Evolutionary conservation across 129 eudicot genomes (phyloP), one percentile per base, ranked within the genome.

Genomic region (Artemisia annua): DNA sequence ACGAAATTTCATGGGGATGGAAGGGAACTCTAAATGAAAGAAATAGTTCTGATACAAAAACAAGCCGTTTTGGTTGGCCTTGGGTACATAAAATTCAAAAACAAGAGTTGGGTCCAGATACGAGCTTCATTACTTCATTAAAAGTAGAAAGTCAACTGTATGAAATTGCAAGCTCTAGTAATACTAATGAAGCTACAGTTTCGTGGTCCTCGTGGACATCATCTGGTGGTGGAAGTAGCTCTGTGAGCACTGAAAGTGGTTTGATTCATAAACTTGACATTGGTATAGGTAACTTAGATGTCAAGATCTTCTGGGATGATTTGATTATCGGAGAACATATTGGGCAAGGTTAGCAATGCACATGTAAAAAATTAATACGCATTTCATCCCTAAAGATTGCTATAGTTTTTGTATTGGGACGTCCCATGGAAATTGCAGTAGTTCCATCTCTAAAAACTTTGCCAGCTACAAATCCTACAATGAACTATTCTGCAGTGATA

Each of bases 281-380:
- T 4, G 66, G 14, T 3, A 24, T n/a, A 11, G 88, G 85, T 49
- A 73, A 72, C 80, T 48, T 74, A 63, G 90, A 87, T 78, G 88
- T 55, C 71, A 95, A 91, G 71, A 88, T 91, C 54, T 58, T 72
- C 76, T 91, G 95, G 95, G 91, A 91, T 66, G 97, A 91, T 49
- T 67, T 91, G 80, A 88, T 86, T 62, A 74, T 80, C 65, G 85
- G 81, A 64, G 87, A 88, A 75, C 88, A 88, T 59, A 88, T 91
- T 66, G 97, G 96, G 10, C 87, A 91, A 86, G 92, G 95, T 91
- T 32, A 30, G 46, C 10, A 63, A 28, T 28, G 32, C 32, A 28
- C 32, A 28, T 28, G 32, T 28, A 28, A 28, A 28, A 4, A 28
- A 3, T 3, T 28, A 28, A 28, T 28, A 28, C 5, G 3, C 32